These are phyloP conservation scores for Diaporthe amygdali DNA, from an alignment of 2,329 filamentous ascomycete species.

Conservation along the genomic window DNA sequence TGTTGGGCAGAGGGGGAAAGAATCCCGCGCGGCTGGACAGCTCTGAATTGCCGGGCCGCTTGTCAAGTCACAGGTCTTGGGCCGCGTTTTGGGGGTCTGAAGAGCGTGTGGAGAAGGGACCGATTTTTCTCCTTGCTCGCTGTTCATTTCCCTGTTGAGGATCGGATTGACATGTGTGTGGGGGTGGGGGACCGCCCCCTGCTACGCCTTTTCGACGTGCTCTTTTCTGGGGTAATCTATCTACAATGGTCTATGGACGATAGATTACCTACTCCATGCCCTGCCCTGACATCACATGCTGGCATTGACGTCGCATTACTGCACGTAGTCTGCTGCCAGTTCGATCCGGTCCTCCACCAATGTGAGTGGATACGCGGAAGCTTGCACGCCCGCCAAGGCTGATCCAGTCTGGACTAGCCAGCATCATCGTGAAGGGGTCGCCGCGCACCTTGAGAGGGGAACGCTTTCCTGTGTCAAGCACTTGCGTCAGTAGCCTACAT, in stretches of 20 bases:
- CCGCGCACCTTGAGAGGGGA: background rate
- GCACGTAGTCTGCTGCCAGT: background rate
- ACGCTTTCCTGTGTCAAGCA: background rate
- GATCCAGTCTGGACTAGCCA: background rate
- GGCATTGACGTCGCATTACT: background rate
- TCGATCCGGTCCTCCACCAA: background rate
- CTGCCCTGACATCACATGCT: background rate
- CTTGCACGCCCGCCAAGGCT: background rate
- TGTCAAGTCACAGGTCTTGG: background rate
- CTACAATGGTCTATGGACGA: no score
- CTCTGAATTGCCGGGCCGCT: background rate
- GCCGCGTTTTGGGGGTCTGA: background rate
- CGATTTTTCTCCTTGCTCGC: background rate
- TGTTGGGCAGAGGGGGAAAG: conserved; percentile 1
- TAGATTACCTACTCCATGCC: background rate
- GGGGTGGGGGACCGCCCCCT: background rate
- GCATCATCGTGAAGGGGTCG: conserved; percentile 1
- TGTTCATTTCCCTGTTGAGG: conserved; percentile 2
- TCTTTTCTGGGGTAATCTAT: background rate
- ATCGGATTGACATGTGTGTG: background rate
- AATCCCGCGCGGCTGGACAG: background rate
- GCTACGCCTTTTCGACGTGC: background rate
- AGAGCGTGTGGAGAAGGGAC: background rate
- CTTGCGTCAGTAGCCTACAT: background rate
- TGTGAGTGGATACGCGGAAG: background rate